A percentile compares a stretch with the other conserved stretches of the same genome.
phyloP scores from a whole-genome alignment of 2,329 filamentous ascomycete species.

The Rutstroemia sp. region DNA sequence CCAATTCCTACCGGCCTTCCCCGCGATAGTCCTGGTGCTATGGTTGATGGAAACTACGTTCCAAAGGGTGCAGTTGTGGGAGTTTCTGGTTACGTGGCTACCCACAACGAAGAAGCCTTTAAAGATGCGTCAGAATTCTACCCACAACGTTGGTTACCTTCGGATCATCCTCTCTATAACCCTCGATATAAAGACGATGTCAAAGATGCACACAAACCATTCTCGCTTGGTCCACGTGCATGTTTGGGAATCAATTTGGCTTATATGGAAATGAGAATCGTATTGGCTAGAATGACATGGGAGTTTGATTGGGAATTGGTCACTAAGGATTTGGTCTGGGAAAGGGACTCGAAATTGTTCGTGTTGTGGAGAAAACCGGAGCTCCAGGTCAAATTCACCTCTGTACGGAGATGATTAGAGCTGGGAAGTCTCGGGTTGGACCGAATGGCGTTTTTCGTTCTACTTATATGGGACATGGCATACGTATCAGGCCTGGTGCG shows the following conservation, averaged over 20 bases:
- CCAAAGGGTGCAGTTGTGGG: neutral
- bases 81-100: neutral
- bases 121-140: neutral
- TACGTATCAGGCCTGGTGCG: no score
- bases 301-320: slow-evolving; percentile 6
- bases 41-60: neutral
- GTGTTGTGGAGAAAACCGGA: slow-evolving; percentile 5
- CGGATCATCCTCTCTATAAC: neutral
- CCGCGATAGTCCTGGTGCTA: slow-evolving; percentile 1
- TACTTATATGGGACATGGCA: neutral
- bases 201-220: slow-evolving; percentile 3
- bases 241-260: slow-evolving; percentile 4
- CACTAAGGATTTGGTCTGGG: neutral
- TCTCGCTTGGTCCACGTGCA: neutral
- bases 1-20: slow-evolving; percentile 1
- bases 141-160: slow-evolving; percentile 4
- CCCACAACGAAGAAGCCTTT: neutral
- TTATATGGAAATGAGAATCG: slow-evolving; percentile 4
- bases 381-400: neutral
- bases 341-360: neutral
- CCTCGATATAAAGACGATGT: neutral
- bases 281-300: slow-evolving; percentile 3
- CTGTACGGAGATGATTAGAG: neutral
- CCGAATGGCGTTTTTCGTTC: neutral
- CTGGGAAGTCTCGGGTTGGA: neutral